Base-by-base conservation (phyloP, 352 stramenopile species). In the Aphanomyces euteiches region DNA sequence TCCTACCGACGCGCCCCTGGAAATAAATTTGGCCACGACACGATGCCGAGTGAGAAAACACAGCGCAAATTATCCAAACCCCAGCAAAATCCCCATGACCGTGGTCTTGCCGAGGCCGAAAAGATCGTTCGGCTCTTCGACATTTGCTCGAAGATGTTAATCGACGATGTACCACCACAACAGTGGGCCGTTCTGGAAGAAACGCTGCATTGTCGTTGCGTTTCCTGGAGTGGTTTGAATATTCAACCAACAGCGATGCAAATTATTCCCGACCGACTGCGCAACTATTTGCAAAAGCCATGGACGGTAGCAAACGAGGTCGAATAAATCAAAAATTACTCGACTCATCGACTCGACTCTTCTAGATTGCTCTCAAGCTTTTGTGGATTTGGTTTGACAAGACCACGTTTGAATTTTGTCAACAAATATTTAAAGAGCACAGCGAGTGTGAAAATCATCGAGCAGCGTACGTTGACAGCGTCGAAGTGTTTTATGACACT, bases 1-100 rank as follows among this genome's bases (percentile, higher is more conserved):
- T 67, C 59, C 1, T 67, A 67, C 36, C 54, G 54, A 7, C 17
- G 54, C 17, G 21, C 54, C 28, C 39, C 8, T 21, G 50, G n/a
- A n/a, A 34, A 19, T 19, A 34, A 58, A 12, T 38, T n/a, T 34
- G n/a, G 8, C 50, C 8, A 8, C 8, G 37, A 10, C 50, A 19
- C 13, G 13, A 19, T 53, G 45, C 13, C n/a, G 45, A 53, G n/a
- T 15, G 13, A 15, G 13, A 53, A 53, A n/a, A 58, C 28, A 3
- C 28, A n/a, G n/a, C 8, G 8, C 50, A 58, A 10, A 19, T 38
- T 34, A n/a, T 21, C 50, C 8, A 12, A 19, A 10, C 50, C 50
- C 28, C n/a, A n/a, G n/a, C n/a, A 10, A 58, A 38, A 1, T 1
- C n/a, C 50, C 50, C 8, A n/a, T 58, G n/a, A 34, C 37, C 8